phyloP scores from a whole-genome alignment of 495 filamentous ascomycete genomes.

The Tirmania nivea region DNA sequence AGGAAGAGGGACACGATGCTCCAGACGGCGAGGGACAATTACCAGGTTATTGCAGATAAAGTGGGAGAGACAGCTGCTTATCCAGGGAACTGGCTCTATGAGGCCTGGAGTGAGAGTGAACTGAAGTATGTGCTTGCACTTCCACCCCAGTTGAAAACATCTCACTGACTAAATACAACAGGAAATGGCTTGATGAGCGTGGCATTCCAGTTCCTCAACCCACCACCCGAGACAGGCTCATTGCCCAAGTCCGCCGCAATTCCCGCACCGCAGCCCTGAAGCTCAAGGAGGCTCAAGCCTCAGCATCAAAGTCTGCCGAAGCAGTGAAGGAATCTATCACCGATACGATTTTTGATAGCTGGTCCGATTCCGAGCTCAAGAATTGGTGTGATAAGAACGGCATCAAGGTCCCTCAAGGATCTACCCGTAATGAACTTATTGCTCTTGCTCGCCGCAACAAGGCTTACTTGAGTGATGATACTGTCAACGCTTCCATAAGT shows the following conservation, averaged over 20 bases:
- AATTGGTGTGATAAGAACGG: conserved; percentile 54
- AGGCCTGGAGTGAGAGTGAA: conserved; percentile 60
- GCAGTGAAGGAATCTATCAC: conserved; percentile 47
- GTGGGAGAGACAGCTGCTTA: conserved; percentile 58
- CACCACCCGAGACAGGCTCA: conserved; percentile 62
- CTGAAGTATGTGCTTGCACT: conserved; percentile 26
- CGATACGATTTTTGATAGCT: conserved; percentile 68
- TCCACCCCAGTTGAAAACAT: conserved; percentile 9
- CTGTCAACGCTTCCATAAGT: conserved; percentile 22
- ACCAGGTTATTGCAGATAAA: conserved; percentile 63
- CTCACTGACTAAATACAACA: conserved; percentile 2
- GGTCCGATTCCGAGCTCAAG: conserved; percentile 66
- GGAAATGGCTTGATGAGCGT: conserved; percentile 68
- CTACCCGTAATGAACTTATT: conserved; percentile 67
- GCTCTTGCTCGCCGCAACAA: conserved; percentile 84
- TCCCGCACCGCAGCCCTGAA: conserved; percentile 54
- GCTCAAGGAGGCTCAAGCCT: conserved; percentile 34
- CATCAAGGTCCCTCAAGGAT: conserved; percentile 74
- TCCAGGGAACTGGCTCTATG: conserved; percentile 92
- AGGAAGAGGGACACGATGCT: conserved; percentile 67
- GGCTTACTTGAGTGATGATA: conserved; percentile 46
- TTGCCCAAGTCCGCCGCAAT: conserved; percentile 78
- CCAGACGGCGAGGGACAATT: conserved; percentile 54
- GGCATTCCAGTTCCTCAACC: conserved; percentile 80
- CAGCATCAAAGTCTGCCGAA: conserved; percentile 42